A percentile compares a stretch with the other conserved stretches of the same genome.
Conservation (phyloP, 2,329 filamentous ascomycete genomes). For the Lachnellula subtilissima region DNA sequence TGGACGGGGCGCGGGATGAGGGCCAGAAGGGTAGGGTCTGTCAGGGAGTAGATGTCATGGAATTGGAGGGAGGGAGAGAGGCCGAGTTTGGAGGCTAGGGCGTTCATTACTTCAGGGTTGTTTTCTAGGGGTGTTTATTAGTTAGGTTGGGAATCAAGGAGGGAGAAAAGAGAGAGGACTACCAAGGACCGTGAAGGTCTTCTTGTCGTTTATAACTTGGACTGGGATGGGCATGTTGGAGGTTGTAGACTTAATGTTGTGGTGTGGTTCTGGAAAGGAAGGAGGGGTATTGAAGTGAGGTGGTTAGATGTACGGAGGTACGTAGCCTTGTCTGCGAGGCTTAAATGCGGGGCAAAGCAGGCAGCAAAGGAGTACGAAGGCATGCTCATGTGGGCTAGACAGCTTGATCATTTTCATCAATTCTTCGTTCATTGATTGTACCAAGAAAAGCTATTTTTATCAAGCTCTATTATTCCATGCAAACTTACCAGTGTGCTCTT, state of each 20-base stretch:
- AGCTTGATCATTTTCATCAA: no score
- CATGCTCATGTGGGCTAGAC: background rate
- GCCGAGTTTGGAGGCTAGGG: conserved; percentile 77
- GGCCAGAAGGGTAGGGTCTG: conserved; percentile 77
- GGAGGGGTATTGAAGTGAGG: background rate
- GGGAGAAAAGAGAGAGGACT: background rate
- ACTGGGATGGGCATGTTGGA: conserved; percentile 20
- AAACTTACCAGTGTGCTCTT: no score
- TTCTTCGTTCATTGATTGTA: background rate
- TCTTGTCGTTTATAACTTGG: conserved; percentile 17
- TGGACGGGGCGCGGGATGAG: conserved; percentile 87
- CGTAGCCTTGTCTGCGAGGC: conserved; percentile 2
- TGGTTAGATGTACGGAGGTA: background rate
- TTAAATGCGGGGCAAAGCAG: conserved; percentile 2
- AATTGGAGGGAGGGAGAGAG: conserved; percentile 70
- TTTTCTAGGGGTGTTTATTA: conserved; percentile 43
- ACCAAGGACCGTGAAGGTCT: conserved; percentile 25
- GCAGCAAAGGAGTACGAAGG: background rate
- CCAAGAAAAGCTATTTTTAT: background rate
- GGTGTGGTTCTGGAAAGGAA: background rate
- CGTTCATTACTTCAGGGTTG: conserved; percentile 87
- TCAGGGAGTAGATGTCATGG: conserved; percentile 90
- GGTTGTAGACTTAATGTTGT: background rate
- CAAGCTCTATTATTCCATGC: no score
- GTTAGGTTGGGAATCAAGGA: background rate